A percentile compares a stretch with the other conserved stretches of the same genome.
These are phyloP conservation scores for Xeromyces bisporus DNA, from an alignment of 495 filamentous ascomycete genomes.

Conservation along the genomic window DNA sequence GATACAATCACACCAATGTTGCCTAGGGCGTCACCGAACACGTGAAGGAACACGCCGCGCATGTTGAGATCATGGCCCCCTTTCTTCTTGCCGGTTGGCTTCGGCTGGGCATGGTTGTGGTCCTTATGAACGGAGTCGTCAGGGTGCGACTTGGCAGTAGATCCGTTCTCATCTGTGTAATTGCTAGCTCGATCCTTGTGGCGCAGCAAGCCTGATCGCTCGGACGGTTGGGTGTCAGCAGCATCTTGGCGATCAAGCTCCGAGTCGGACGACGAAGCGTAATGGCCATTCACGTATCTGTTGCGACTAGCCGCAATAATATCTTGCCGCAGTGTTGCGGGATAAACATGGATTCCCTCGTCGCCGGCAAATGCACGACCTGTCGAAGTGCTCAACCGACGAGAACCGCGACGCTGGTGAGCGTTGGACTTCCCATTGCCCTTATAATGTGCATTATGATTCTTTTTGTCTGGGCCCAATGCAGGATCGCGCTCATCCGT, in stretches of 20 bases:
- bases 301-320: slow-evolving; percentile 61
- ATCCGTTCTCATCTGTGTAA: slow-evolving; percentile 22
- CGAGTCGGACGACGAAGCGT: slow-evolving; percentile 33
- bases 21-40: slow-evolving; percentile 88
- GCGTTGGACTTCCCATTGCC: slow-evolving; percentile 19
- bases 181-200: slow-evolving; percentile 18
- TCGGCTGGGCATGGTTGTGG: slow-evolving; percentile 74
- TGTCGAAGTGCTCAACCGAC: slow-evolving; percentile 34
- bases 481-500: slow-evolving; percentile 30
- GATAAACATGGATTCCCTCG: slow-evolving; percentile 69
- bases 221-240: slow-evolving; percentile 26
- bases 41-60: slow-evolving; percentile 92
- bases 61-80: slow-evolving; percentile 88
- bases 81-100: slow-evolving; percentile 37
- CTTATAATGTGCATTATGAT: slow-evolving; percentile 13
- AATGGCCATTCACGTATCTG: slow-evolving; percentile 32
- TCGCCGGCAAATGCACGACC: slow-evolving; percentile 36
- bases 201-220: slow-evolving; percentile 20
- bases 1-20: slow-evolving; percentile 95
- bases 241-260: slow-evolving; percentile 35
- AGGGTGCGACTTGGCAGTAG: slow-evolving; percentile 2
- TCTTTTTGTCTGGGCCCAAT: slow-evolving; percentile 29
- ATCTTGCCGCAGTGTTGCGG: slow-evolving; percentile 77
- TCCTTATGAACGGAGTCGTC: slow-evolving; percentile 23
- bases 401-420: slow-evolving; percentile 27